These are phyloP conservation scores for Circinella umbellata DNA, from an alignment of 371 early-diverging fungal genomes.

Conservation along the genomic window DNA sequence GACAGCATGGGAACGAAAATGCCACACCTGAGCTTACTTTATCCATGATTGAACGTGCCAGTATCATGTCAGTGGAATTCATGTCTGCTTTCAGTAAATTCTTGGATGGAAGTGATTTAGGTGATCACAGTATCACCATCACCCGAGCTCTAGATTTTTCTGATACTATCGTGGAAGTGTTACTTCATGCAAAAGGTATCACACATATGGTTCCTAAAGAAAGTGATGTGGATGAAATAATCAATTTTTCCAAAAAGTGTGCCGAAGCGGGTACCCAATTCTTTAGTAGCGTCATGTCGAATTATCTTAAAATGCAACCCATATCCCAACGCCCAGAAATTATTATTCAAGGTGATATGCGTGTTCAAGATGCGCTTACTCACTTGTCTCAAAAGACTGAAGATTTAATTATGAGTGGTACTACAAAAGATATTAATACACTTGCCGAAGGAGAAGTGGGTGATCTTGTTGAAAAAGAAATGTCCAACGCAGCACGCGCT, in stretches of 20 bases:
- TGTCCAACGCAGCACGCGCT: constrained; percentile 89
- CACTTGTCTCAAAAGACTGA: constrained; percentile 78
- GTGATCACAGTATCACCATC: constrained; percentile 87
- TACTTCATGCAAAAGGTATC: constrained; percentile 90
- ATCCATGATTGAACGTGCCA: constrained; percentile 88
- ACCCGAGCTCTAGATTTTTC: constrained; percentile 82
- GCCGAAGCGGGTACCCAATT: constrained; percentile 75
- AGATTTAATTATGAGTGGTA: constrained; percentile 70
- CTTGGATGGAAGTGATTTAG: constrained; percentile 73
- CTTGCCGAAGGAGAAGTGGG: constrained; percentile 81
- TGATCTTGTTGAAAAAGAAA: constrained; percentile 91
- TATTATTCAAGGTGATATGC: constrained; percentile 74
- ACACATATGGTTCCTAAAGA: constrained; percentile 83
- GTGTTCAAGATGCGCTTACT: constrained; percentile 74
- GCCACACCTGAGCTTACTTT: constrained; percentile 92
- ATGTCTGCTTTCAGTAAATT: constrained; percentile 76
- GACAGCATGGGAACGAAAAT: constrained; percentile 83
- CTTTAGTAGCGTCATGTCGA: constrained; percentile 87
- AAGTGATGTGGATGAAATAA: constrained; percentile 78
- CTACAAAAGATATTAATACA: constrained; percentile 65
- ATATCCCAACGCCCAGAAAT: constrained; percentile 74
- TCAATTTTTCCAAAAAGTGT: constrained; percentile 66
- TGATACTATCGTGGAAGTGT: constrained; percentile 81
- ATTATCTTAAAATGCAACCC: constrained; percentile 72
- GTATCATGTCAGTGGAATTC: constrained; percentile 81